Evolutionary conservation across 768 basidiomycete species (phyloP).

Genomic region (Mycena leptocephala): DNA sequence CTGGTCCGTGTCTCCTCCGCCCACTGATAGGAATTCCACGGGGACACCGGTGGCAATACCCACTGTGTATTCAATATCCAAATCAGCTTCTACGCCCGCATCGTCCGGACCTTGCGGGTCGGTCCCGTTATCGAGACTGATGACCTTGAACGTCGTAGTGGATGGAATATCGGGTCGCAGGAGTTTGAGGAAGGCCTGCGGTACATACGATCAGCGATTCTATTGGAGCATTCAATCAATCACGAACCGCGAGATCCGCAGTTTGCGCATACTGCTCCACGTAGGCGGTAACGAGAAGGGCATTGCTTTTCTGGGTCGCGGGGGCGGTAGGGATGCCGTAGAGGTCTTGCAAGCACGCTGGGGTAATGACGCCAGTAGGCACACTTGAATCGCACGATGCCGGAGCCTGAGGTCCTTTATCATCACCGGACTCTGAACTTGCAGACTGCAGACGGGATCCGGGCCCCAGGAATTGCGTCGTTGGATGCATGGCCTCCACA

Average conservation of each 20-base stretch:
- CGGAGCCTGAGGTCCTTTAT: not conserved
- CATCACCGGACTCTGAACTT: not conserved
- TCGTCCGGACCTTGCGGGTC: not conserved
- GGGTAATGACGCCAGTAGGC: not conserved
- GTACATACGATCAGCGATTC: not conserved
- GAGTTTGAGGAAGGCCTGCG: not conserved
- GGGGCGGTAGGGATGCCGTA: slow-evolving; percentile 9
- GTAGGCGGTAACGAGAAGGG: slow-evolving; percentile 17
- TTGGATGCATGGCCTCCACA: slow-evolving; percentile 10
- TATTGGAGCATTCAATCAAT: not conserved
- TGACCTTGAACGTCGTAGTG: not conserved
- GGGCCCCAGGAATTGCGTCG: not conserved
- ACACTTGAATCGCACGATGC: slow-evolving; percentile 6
- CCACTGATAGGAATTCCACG: slow-evolving; percentile 4
- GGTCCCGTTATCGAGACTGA: not conserved
- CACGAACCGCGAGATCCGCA: slow-evolving; percentile 7
- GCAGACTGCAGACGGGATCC: not conserved
- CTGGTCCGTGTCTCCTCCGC: slow-evolving; percentile 39
- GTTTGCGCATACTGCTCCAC: slow-evolving; percentile 4
- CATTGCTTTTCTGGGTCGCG: slow-evolving; percentile 7
- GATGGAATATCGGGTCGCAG: not conserved
- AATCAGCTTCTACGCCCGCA: not conserved
- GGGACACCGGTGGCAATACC: slow-evolving; percentile 15
- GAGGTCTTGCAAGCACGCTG: slow-evolving; percentile 12
- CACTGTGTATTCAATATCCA: slow-evolving; percentile 17